Conservation (phyloP, 768 basidiomycete species). For the Pleurotus ostreatus region DNA sequence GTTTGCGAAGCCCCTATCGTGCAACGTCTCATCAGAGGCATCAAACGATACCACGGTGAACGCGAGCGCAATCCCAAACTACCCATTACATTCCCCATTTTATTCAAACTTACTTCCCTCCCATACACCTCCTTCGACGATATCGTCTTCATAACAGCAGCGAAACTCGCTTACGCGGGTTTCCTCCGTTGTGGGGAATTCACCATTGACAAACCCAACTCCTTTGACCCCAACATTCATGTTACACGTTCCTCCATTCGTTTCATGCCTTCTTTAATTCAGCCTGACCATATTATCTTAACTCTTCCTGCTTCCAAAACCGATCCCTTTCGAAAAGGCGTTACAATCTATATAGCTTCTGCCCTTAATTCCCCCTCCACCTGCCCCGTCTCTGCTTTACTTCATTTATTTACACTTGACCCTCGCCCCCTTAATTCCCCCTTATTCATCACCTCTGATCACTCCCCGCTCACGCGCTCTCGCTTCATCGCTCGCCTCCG, state of each 20-base stretch:
- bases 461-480: background rate
- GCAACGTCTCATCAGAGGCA: constrained; percentile 25
- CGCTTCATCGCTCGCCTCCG: background rate
- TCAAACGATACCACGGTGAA: constrained; percentile 26
- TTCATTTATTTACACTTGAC: background rate
- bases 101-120: constrained; percentile 4
- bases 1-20: constrained; percentile 25
- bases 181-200: background rate
- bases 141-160: constrained; percentile 13
- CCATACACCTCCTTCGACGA: constrained; percentile 3
- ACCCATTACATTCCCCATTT: constrained; percentile 14
- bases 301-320: constrained; percentile 31
- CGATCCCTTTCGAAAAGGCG: constrained; percentile 25
- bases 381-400: background rate
- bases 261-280: too few relatives aligned
- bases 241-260: too few relatives aligned
- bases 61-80: constrained; percentile 17
- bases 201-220: too few relatives aligned
- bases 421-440: background rate
- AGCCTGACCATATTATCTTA: too few relatives aligned
- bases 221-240: too few relatives aligned
- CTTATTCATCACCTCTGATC: background rate
- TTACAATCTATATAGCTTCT: constrained; percentile 12
- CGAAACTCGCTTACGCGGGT: constrained; percentile 15
- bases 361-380: constrained; percentile 10